Percentiles rank a stretch among this genome's conserved stretches.
Conservation (phyloP, 768 basidiomycete species). For the Ephemerocybe angulata region DNA sequence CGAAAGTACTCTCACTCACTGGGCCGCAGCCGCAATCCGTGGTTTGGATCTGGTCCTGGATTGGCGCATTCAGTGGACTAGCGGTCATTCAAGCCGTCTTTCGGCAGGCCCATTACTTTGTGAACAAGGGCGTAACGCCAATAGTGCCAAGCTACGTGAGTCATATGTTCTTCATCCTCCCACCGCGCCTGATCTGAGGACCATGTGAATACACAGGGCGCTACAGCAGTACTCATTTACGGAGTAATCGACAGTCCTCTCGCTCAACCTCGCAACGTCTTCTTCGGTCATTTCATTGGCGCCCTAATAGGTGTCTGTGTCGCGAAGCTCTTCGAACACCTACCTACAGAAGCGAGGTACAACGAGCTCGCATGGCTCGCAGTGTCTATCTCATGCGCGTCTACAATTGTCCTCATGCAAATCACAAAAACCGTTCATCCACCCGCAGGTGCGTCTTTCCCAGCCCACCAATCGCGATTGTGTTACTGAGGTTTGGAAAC, state of each 20-base stretch:
- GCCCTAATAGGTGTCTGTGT: slow-evolving; percentile 46
- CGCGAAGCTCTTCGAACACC: slow-evolving; percentile 46
- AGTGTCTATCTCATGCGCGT: slow-evolving; percentile 41
- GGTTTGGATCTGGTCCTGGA: slow-evolving; percentile 51
- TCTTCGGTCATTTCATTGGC: slow-evolving; percentile 51
- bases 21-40: slow-evolving; percentile 11
- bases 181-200: background rate
- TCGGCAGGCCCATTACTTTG: slow-evolving; percentile 44
- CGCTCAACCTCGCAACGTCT: slow-evolving; percentile 48
- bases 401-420: slow-evolving; percentile 49
- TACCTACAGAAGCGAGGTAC: slow-evolving; percentile 40
- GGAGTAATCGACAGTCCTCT: slow-evolving; percentile 50
- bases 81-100: slow-evolving; percentile 49
- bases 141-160: slow-evolving; percentile 50
- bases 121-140: slow-evolving; percentile 39
- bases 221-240: slow-evolving; percentile 53
- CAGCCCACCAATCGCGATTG: background rate
- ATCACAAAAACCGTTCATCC: slow-evolving; percentile 50
- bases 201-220: too few relatives aligned
- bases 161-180: background rate
- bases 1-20: background rate
- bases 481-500: background rate
- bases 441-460: slow-evolving; percentile 38
- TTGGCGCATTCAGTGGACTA: slow-evolving; percentile 49
- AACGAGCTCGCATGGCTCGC: slow-evolving; percentile 45